Evolutionary conservation across 345 rosid species (phyloP).

Genomic region (Anacardium occidentale): DNA sequence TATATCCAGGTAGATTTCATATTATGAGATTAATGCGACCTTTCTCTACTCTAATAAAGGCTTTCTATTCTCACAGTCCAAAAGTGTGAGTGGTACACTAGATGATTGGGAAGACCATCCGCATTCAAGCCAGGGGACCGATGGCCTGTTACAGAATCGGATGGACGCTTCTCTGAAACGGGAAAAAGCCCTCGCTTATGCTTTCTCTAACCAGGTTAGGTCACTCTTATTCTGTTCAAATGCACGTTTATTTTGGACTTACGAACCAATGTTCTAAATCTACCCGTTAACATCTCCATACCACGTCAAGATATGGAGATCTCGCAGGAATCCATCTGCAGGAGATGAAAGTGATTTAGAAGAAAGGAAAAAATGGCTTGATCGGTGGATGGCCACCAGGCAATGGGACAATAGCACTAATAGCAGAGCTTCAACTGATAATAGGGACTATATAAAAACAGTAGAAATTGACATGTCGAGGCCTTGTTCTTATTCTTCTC

Average conservation of each 20-base stretch:
- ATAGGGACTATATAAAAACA: slow-evolving; percentile 47
- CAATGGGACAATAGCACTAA: slow-evolving; percentile 46
- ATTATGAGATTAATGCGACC: too few relatives aligned
- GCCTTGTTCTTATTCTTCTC: slow-evolving; percentile 24
- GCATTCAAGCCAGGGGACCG: slow-evolving; percentile 39
- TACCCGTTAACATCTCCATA: not conserved
- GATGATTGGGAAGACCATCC: slow-evolving; percentile 60
- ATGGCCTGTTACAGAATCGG: slow-evolving; percentile 44
- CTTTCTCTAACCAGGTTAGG: slow-evolving; percentile 70
- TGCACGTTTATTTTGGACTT: not conserved
- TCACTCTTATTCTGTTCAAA: not conserved
- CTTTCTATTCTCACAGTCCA: slow-evolving; percentile 41
- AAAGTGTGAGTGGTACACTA: slow-evolving; percentile 55
- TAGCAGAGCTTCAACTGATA: slow-evolving; percentile 42
- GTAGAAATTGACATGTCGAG: slow-evolving; percentile 49
- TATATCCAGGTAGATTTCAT: too few relatives aligned
- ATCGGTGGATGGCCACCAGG: slow-evolving; percentile 81
- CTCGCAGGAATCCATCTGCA: slow-evolving; percentile 50
- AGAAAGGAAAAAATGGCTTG: slow-evolving; percentile 71
- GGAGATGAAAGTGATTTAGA: slow-evolving; percentile 55
- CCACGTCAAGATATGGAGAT: slow-evolving; percentile 54
- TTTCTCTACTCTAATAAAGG: not conserved
- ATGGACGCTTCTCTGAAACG: slow-evolving; percentile 57
- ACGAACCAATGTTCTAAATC: not conserved
- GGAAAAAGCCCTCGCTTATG: slow-evolving; percentile 63